Base-by-base conservation (phyloP, 169 alveolate genomes). In the Eimeria praecox region DNA sequence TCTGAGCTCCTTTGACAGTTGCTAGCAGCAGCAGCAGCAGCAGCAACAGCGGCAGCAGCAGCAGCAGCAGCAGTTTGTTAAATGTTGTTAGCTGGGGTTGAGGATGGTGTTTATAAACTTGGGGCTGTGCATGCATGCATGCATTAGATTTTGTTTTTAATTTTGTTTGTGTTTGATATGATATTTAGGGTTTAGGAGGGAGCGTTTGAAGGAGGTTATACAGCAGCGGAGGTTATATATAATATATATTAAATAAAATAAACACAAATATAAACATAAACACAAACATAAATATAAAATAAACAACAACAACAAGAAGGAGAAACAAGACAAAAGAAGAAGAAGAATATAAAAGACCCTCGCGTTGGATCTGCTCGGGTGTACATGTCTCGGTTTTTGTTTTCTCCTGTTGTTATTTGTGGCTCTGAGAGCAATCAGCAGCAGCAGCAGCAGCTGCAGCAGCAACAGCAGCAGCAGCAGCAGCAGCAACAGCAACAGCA, bases 381-480 rank as follows among this genome's bases (percentile, higher is more conserved):
- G 56, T 75, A 35, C 86, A 75, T 38, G 54, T 44, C 86, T 75
- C 86, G 49, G 18, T 38, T 27, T 75, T 10, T 33, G 62, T n/a
- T 59, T 20, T 30, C 56, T 40, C 42, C 62, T 27, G 86, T 75
- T 75, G 30, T 44, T 75, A 14, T 44, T 14, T 18, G 22, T 59
- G 86, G 86, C 75, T 64, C 75, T 40, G n/a, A 64, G 75, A 64
- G 75, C 75, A 64, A 1, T 64, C 22, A 64, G 40, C 42, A 64
- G 75, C 75, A 64, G 75, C 75, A 27, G 75, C 75, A 64, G 75
- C 75, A 80, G 90, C 90, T 10, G 71, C 90, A 24, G 90, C 56
- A 30, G 66, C 69, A 46, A 71, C 69, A 40, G 90, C 90, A 80
- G 90, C 90, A 27, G 71, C 90, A 24, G 90, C 56, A 30, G 66